Evolutionary conservation across 23 red algal genomes (phyloP).

Genomic region (Gracilaria domingensis): DNA sequence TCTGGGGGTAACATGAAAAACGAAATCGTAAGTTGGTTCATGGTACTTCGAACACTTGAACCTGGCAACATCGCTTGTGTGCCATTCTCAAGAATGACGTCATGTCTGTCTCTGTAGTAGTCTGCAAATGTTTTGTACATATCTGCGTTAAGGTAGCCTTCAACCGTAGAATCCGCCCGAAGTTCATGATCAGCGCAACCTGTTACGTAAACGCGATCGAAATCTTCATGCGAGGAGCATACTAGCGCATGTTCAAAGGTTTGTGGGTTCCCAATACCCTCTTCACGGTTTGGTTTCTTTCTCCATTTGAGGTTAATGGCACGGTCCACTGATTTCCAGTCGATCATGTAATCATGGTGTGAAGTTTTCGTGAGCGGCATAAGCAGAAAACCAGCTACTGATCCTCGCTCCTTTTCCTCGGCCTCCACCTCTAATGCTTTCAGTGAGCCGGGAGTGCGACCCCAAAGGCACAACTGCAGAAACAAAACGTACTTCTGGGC

Average conservation of each 20-base stretch:
- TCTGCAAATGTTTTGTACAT: constrained; percentile 50
- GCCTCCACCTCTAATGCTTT: constrained; percentile 26
- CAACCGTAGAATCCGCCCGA: constrained; percentile 33
- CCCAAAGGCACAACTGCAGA: constrained; percentile 53
- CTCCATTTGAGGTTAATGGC: constrained; percentile 43
- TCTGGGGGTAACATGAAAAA: constrained; percentile 64
- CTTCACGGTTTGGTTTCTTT: not conserved
- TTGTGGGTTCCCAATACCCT: not conserved
- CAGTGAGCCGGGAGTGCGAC: constrained; percentile 45
- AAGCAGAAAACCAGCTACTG: constrained; percentile 45
- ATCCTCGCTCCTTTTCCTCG: constrained; percentile 6
- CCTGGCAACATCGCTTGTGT: constrained; percentile 28
- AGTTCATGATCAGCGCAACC: constrained; percentile 1
- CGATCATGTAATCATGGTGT: not conserved
- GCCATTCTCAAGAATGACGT: constrained; percentile 17
- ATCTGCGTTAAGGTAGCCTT: constrained; percentile 34
- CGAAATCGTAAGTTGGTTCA: constrained; percentile 24
- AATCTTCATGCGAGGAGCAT: constrained; percentile 63
- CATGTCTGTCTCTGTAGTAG: constrained; percentile 49
- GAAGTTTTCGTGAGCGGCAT: constrained; percentile 17
- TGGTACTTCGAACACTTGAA: constrained; percentile 36
- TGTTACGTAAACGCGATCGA: constrained; percentile 44
- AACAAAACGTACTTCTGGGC: constrained; percentile 59
- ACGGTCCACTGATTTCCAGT: constrained; percentile 46
- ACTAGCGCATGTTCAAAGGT: constrained; percentile 28